Base-by-base conservation (phyloP, 2,329 filamentous ascomycete species). In the Pseudofabraea citricarpa region DNA sequence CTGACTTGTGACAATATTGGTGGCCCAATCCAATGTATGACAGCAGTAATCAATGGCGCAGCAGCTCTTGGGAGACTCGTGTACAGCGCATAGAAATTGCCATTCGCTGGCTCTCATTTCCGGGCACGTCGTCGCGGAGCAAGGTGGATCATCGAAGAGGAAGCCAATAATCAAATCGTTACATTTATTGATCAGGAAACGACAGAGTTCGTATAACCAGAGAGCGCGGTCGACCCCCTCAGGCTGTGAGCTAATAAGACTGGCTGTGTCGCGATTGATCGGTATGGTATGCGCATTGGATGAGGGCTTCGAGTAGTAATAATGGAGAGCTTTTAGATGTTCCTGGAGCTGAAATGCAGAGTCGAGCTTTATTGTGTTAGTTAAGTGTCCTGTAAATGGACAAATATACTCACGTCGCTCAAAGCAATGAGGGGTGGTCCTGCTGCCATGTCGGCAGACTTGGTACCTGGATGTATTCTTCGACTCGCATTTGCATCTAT, bases 21-120 rank as follows among this genome's bases (percentile, higher is more conserved):
- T 90, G 3, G 93, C 93, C 89, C 91, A 97, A 69, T 98, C 93
- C 33, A 98, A 82, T 0, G 93, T 98, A 64, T 98, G 93, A 64
- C 91, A 97, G 75, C 90, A 96, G 70, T 98, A 98, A 68, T 98
- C 93, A 60, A 98, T 96, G 40, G 93, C 93, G 66, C 91, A 96
- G 71, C 93, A 98, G 57, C 85, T 87, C 69, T 97, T 97, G 38
- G 93, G 93, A 39, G 90, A 86, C 61, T 97, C 91, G 64, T 98
- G 93, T 3, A 97, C 93, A 40, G 93, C 93, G 69, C 93, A 98
- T 37, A 98, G 80, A 60, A 97, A 98, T 68, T 98, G 93, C 93
- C 93, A 98, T 71, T 98, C 91, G 22, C 87, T 93, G 2, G 93
- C 93, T 60, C 93, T 90, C 93, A 98, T 98, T 68, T 98, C 93